phyloP scores from a whole-genome alignment of 345 rosid species.

The Arabidopsis suecica region DNA sequence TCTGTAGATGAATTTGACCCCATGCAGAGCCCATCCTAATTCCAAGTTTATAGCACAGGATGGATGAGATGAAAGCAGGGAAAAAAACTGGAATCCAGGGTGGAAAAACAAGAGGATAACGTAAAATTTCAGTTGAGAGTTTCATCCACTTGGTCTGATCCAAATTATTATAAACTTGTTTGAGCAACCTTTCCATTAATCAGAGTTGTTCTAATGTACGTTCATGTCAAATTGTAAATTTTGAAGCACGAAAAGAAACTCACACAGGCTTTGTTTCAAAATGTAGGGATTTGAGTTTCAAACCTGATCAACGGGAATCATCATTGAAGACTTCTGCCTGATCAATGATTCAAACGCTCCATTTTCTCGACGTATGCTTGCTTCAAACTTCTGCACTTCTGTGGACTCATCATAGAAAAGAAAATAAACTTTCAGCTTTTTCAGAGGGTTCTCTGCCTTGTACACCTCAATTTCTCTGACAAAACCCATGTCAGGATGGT shows the following conservation, averaged over 20 bases:
- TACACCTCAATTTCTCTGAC: constrained; percentile 94
- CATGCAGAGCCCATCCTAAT: constrained; percentile 72
- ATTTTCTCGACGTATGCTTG: constrained; percentile 90
- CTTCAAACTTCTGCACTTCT: constrained; percentile 94
- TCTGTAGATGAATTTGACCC: constrained; percentile 63
- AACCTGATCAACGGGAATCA: constrained; percentile 96
- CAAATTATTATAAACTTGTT: neutral
- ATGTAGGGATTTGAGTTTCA: constrained; percentile 21
- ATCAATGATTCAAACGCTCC: constrained; percentile 95
- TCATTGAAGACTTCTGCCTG: constrained; percentile 94
- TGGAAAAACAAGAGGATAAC: neutral
- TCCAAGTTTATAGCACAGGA: constrained; percentile 16
- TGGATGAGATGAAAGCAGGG: constrained; percentile 16
- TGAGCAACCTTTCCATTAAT: neutral
- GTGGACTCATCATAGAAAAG: constrained; percentile 92
- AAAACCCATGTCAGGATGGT: constrained; percentile 87
- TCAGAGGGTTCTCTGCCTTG: constrained; percentile 88
- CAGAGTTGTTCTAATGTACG: neutral
- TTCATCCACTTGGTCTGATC: constrained; percentile 11
- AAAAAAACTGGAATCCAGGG: neutral
- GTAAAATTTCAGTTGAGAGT: neutral
- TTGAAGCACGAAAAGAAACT: neutral
- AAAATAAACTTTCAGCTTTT: constrained; percentile 81
- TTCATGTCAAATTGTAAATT: neutral
- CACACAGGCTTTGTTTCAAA: neutral